These are phyloP conservation scores for Podosphaera fusca DNA, from an alignment of 2,329 filamentous ascomycete species.

Conservation along the genomic window DNA sequence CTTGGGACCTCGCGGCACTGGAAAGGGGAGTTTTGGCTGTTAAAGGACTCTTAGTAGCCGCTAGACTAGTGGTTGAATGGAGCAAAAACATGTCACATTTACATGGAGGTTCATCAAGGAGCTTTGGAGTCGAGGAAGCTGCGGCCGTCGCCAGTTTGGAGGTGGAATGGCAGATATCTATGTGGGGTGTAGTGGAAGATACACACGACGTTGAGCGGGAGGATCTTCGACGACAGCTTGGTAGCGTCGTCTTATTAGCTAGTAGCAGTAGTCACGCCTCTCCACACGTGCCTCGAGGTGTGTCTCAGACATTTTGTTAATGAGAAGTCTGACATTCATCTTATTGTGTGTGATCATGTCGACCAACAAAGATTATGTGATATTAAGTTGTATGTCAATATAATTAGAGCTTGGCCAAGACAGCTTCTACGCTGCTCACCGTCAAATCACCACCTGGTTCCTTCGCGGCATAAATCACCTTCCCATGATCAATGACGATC, in stretches of 20 bases:
- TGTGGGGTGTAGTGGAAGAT: conserved; percentile 91
- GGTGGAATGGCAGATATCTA: conserved; percentile 68
- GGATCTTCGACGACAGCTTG: conserved; percentile 68
- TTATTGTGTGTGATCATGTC: too few relatives aligned
- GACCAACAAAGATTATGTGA: too few relatives aligned
- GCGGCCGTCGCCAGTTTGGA: conserved; percentile 58
- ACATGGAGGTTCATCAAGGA: conserved; percentile 12
- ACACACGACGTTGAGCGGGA: conserved; percentile 92
- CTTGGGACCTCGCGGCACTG: conserved; percentile 67
- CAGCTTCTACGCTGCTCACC: too few relatives aligned
- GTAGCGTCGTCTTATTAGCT: conserved; percentile 65
- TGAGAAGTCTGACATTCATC: too few relatives aligned
- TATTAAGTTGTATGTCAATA: too few relatives aligned
- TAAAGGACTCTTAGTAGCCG: conserved; percentile 65
- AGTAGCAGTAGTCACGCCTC: conserved; percentile 23
- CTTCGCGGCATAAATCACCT: too few relatives aligned
- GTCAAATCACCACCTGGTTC: too few relatives aligned
- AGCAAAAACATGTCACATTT: conserved; percentile 43
- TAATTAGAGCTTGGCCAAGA: too few relatives aligned
- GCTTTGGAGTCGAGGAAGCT: conserved; percentile 70
- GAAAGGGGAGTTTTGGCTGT: conserved; percentile 66
- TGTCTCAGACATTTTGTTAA: too few relatives aligned
- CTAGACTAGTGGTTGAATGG: conserved; percentile 67
- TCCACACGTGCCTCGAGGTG: too few relatives aligned
- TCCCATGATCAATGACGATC: too few relatives aligned